Evolutionary conservation across 306 rosid genomes (phyloP), one percentile per base, ranked within the genome.

Genomic region (Rosa lucieae): DNA sequence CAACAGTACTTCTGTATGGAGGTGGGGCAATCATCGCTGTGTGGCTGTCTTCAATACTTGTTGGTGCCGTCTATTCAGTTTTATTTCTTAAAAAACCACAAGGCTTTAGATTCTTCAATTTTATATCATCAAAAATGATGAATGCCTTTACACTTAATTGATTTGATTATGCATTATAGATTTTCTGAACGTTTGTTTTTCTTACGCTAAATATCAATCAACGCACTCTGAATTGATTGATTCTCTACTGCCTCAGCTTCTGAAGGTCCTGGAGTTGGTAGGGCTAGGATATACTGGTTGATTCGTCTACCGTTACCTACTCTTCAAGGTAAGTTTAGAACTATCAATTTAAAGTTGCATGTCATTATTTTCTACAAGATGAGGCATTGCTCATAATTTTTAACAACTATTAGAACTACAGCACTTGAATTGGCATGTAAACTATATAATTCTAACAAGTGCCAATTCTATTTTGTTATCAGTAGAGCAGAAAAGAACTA

Each of bases 291-390:
- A 96, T 81, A 93, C 99, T 0, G 99, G 99, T 62, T 96, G 99
- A 98, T 96, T 96, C 55, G 99, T 96, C 84, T 96, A 96, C 85
- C 98, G 99, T 43, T 96, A 96, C 89, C 97, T 96, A 78, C 98
- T 93, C 88, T 96, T 96, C 82, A 96, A 91, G 99, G 99, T 86
- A 77, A 70, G 82, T 65, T 18, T 7, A 44, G 40, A 46, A 35
- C 70, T 69, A 37, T 53, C 56, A 65, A 46, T n/a, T 6, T 3
- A 55, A 69, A 15, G 26, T 53, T 23, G 18, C 43, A 4, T 15
- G 9, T 12, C 12, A 14, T 47, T 65, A 43, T 48, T 47, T 35
- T 62, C 46, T 26, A 23, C 40, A 11, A 75, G 70, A 59, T 17
- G 42, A 44, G 47, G 14, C 53, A 2, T 44, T 49, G 23, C 44